Evolutionary conservation across 2,329 filamentous ascomycete species (phyloP).

Genomic region (Paraphaeosphaeria minitans): DNA sequence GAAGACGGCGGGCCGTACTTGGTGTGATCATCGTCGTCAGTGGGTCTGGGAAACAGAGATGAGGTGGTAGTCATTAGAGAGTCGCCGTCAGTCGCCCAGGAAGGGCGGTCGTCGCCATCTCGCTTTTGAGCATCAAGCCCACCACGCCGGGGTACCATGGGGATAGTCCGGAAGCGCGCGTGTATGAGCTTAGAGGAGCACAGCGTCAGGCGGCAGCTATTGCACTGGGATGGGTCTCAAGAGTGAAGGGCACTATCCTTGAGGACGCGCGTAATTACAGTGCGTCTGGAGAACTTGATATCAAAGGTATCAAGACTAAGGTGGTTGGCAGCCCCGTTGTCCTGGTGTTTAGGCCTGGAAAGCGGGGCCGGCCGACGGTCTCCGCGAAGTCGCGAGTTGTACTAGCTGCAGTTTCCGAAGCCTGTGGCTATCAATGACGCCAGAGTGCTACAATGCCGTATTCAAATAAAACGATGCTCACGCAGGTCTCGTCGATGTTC

Average conservation of each 20-base stretch:
- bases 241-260: not conserved
- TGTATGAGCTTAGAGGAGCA: conserved; percentile 3
- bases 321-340: not conserved
- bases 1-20: conserved; percentile 4
- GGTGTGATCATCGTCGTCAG: conserved; percentile 11
- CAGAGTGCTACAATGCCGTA: not conserved
- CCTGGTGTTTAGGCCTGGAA: not conserved
- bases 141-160: conserved; percentile 3
- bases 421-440: conserved; percentile 10
- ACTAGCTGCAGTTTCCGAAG: conserved; percentile 2
- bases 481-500: not conserved
- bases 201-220: not conserved
- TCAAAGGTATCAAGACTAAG: not conserved
- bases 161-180: not conserved
- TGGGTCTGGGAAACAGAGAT: conserved; percentile 1
- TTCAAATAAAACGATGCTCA: not conserved
- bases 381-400: not conserved
- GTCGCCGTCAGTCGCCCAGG: not conserved
- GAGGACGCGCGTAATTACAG: conserved; percentile 5
- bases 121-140: conserved; percentile 1
- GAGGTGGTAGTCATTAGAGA: not conserved
- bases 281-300: conserved; percentile 1
- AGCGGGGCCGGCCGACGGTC: conserved; percentile 5
- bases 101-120: not conserved
- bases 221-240: not conserved